These are phyloP conservation scores for Rhodotorula paludigena DNA, from an alignment of 768 basidiomycete species.

Conservation along the genomic window DNA sequence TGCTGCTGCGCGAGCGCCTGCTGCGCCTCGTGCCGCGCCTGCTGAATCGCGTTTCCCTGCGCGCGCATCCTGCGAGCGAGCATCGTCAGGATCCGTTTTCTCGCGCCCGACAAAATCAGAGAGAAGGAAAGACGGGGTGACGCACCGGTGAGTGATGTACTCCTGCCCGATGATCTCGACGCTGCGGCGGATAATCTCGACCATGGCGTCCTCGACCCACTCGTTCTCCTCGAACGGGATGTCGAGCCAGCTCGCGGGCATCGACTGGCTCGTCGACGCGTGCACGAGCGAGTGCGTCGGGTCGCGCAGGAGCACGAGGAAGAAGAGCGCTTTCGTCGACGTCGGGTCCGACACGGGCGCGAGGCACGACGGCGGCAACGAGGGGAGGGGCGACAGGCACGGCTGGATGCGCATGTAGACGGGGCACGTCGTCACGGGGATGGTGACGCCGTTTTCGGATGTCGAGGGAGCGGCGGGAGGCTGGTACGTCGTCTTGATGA, in stretches of 20 bases:
- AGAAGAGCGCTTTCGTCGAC: constrained; percentile 57
- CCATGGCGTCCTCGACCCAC: constrained; percentile 94
- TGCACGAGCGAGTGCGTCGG: constrained; percentile 71
- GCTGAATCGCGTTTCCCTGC: constrained; percentile 24
- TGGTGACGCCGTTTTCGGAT: constrained; percentile 35
- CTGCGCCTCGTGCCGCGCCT: constrained; percentile 18
- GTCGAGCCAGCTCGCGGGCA: constrained; percentile 79
- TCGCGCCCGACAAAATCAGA: not conserved
- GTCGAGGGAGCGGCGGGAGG: constrained; percentile 39
- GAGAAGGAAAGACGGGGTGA: not conserved
- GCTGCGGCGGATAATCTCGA: constrained; percentile 74
- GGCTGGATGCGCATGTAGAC: constrained; percentile 93
- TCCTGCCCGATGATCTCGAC: constrained; percentile 64
- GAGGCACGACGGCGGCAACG: constrained; percentile 49
- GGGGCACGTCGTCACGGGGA: constrained; percentile 66
- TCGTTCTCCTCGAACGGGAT: constrained; percentile 76
- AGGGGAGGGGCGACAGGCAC: constrained; percentile 57
- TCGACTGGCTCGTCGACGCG: constrained; percentile 73
- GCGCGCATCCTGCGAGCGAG: constrained; percentile 24
- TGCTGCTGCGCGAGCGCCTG: not conserved
- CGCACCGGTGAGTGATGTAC: constrained; percentile 28
- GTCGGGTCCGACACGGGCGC: constrained; percentile 40
- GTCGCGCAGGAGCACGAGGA: constrained; percentile 68
- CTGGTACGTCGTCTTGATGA: constrained; percentile 54
- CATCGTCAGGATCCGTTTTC: no score